These are phyloP conservation scores for Samsoniella hepiali DNA, from an alignment of 2,329 filamentous ascomycete species.

Conservation along the genomic window DNA sequence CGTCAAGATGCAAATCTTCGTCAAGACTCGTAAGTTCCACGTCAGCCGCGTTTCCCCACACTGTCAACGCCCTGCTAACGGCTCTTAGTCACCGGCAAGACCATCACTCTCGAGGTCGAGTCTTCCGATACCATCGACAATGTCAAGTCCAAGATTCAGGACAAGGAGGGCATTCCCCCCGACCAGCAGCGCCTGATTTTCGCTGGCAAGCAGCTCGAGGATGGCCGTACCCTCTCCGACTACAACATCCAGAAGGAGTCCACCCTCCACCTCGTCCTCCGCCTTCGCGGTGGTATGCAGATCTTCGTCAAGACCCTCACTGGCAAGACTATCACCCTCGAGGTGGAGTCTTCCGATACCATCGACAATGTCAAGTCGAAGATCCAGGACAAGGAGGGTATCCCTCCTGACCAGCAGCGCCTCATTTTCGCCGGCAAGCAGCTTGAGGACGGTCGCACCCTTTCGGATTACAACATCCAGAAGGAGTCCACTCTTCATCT, in stretches of 20 bases:
- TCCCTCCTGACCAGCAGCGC: conserved; percentile 92
- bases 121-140: conserved; percentile 13
- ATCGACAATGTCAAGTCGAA: conserved; percentile 97
- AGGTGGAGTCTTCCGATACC: conserved; percentile 84
- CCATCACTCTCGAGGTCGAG: conserved; percentile 31
- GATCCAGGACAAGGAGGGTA: conserved; percentile 97
- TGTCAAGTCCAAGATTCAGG: conserved; percentile 8
- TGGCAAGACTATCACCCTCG: conserved; percentile 90
- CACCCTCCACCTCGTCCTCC: conserved; percentile 71
- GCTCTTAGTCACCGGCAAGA: conserved; percentile 63
- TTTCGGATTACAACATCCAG: conserved; percentile 93
- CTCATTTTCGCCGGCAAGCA: conserved; percentile 96
- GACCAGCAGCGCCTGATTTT: conserved; percentile 97
- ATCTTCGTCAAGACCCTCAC: conserved; percentile 84
- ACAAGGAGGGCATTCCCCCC: conserved; percentile 62
- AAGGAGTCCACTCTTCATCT: conserved; percentile 86
- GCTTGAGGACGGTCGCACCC: conserved; percentile 86
- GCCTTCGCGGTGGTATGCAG: conserved; percentile 64
- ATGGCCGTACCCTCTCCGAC: conserved; percentile 62
- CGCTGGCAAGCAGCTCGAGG: conserved; percentile 94
- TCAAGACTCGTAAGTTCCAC: conserved; percentile 79
- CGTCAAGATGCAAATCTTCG: conserved; percentile 86
- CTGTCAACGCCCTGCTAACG: conserved; percentile 23
- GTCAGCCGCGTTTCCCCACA: conserved; percentile 19
- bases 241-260: conserved; percentile 62